Conservation (phyloP, 129 eudicot species). For the Silybum marianum region DNA sequence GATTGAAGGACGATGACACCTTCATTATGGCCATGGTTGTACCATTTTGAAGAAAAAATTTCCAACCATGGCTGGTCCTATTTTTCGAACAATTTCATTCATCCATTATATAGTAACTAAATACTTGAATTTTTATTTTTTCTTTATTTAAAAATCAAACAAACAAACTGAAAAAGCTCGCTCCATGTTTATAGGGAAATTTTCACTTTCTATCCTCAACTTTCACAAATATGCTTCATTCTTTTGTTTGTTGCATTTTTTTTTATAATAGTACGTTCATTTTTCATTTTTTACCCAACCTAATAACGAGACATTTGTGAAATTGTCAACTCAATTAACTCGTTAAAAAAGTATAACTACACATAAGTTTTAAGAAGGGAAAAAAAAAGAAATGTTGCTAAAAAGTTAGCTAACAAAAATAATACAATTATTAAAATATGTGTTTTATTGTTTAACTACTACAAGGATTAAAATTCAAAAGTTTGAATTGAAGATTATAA, state of each 20-base stretch:
- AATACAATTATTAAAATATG: too few species aligned
- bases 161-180: background rate
- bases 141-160: background rate
- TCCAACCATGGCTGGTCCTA: constrained; percentile 25
- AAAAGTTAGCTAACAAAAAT: too few species aligned
- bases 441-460: too few species aligned
- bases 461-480: too few species aligned
- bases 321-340: too few species aligned
- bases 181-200: background rate
- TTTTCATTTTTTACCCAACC: too few species aligned
- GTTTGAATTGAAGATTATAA: too few species aligned
- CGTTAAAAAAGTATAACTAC: too few species aligned
- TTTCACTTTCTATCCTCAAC: background rate
- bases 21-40: constrained; percentile 27
- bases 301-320: too few species aligned
- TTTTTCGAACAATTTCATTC: constrained; percentile 26
- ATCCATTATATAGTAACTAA: background rate
- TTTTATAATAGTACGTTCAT: too few species aligned
- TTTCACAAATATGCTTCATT: background rate
- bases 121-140: background rate
- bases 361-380: too few species aligned
- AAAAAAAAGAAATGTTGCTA: too few species aligned
- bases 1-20: constrained; percentile 36
- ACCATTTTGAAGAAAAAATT: constrained; percentile 22
- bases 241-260: background rate